Conservation (phyloP, 2,329 filamentous ascomycete genomes). For the Erysiphe pulchra region DNA sequence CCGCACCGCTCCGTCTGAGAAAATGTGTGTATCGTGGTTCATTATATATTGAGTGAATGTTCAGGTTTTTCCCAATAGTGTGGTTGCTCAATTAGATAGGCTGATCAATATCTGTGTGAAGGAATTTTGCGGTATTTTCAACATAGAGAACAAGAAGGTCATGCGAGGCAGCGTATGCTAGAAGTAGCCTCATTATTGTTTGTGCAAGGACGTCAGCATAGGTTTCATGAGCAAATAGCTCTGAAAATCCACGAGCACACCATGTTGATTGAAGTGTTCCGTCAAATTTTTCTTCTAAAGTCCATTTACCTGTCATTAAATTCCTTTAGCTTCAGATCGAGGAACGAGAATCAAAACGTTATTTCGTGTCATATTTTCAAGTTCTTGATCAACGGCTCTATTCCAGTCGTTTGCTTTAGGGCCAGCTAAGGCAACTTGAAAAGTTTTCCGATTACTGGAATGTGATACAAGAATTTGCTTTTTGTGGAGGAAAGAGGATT, state of each 20-base stretch:
- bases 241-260: too few species aligned
- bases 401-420: neutral
- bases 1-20: too few species aligned
- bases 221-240: neutral
- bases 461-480: too few species aligned
- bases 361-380: neutral
- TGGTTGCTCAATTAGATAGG: too few species aligned
- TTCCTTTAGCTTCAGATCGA: too few species aligned
- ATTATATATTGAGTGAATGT: too few species aligned
- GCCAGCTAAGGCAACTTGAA: neutral
- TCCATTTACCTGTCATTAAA: neutral
- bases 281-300: too few species aligned
- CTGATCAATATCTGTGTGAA: too few species aligned
- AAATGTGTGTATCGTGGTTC: too few species aligned
- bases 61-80: too few species aligned
- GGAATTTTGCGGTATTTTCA: neutral
- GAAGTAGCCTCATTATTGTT: neutral
- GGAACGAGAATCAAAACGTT: neutral
- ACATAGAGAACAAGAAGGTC: neutral
- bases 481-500: too few species aligned
- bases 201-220: neutral
- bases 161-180: neutral
- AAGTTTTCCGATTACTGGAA: too few species aligned
- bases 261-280: neutral
- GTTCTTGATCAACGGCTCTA: neutral